phyloP scores from a whole-genome alignment of 768 basidiomycete genomes.

The Butyriboletus loyo region DNA sequence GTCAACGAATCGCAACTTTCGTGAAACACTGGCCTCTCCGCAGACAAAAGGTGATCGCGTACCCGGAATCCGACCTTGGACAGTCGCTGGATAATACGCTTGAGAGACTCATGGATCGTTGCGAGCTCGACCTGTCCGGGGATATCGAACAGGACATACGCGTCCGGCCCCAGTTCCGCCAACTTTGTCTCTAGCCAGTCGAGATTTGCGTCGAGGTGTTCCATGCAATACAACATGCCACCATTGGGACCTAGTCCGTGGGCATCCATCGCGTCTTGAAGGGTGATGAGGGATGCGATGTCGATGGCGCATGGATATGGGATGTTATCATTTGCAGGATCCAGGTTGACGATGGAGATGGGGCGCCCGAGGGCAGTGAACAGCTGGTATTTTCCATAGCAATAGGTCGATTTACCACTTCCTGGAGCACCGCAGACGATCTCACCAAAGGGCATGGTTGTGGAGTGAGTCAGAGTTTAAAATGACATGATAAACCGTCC shows the following conservation, averaged over 20 bases:
- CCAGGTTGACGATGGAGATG: slow-evolving; percentile 89
- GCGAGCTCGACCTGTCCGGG: slow-evolving; percentile 97
- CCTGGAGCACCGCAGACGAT: slow-evolving; percentile 85
- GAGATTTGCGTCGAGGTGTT: slow-evolving; percentile 92
- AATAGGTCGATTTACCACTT: slow-evolving; percentile 86
- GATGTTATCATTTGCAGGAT: slow-evolving; percentile 88
- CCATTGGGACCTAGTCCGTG: slow-evolving; percentile 92
- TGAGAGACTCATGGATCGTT: slow-evolving; percentile 91
- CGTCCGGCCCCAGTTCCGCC: slow-evolving; percentile 62
- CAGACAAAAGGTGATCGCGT: slow-evolving; percentile 36
- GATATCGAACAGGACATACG: slow-evolving; percentile 91
- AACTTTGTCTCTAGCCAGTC: slow-evolving; percentile 81
- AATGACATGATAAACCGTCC: not conserved
- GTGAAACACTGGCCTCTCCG: not conserved
- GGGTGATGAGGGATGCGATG: slow-evolving; percentile 80
- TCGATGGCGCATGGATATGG: slow-evolving; percentile 91
- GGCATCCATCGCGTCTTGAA: slow-evolving; percentile 82
- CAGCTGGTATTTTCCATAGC: slow-evolving; percentile 84
- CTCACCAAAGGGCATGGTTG: slow-evolving; percentile 83
- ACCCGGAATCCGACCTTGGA: slow-evolving; percentile 82
- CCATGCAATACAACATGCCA: slow-evolving; percentile 94
- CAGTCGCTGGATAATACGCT: slow-evolving; percentile 68
- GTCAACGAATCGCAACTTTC: not conserved
- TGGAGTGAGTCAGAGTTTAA: not conserved
- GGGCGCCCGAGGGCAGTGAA: slow-evolving; percentile 84